These are phyloP conservation scores for Agastache rugosa DNA, from an alignment of 257 asterid genomes.

Conservation along the genomic window DNA sequence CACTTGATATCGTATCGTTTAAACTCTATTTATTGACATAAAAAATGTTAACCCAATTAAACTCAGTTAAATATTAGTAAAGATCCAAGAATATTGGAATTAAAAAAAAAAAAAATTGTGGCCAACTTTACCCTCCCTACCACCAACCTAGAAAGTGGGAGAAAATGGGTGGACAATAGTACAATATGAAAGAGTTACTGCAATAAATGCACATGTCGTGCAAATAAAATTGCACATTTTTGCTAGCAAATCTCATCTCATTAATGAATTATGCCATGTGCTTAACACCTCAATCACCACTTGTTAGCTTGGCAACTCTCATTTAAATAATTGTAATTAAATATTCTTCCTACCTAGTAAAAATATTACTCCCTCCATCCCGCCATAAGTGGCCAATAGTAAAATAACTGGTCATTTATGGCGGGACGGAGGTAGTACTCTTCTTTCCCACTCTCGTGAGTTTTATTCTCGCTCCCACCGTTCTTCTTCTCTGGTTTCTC, in stretches of 20 bases:
- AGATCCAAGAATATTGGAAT: constrained; percentile 33
- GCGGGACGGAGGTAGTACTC: too few species aligned
- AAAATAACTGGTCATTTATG: too few species aligned
- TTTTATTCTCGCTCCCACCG: too few species aligned
- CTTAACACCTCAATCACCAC: constrained; percentile 45
- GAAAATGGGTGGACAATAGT: constrained; percentile 31
- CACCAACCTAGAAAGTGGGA: constrained; percentile 37
- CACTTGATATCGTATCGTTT: neutral
- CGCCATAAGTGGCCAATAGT: too few species aligned
- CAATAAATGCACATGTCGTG: constrained; percentile 49
- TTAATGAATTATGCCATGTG: constrained; percentile 55
- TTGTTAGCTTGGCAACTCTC: constrained; percentile 7
- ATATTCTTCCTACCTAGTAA: neutral
- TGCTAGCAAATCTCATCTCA: constrained; percentile 31
- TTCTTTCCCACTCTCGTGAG: too few species aligned
- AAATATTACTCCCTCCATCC: too few species aligned
- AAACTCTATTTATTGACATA: neutral
- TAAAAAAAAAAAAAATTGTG: constrained; percentile 21
- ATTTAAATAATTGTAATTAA: neutral
- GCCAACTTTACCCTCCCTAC: constrained; percentile 5
- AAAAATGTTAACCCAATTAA: neutral
- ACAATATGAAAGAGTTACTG: constrained; percentile 2
- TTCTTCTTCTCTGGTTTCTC: too few species aligned
- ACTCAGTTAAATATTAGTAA: neutral
- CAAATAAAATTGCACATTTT: constrained; percentile 33